Conservation (phyloP, 345 rosid species). For the Heritiera littoralis region DNA sequence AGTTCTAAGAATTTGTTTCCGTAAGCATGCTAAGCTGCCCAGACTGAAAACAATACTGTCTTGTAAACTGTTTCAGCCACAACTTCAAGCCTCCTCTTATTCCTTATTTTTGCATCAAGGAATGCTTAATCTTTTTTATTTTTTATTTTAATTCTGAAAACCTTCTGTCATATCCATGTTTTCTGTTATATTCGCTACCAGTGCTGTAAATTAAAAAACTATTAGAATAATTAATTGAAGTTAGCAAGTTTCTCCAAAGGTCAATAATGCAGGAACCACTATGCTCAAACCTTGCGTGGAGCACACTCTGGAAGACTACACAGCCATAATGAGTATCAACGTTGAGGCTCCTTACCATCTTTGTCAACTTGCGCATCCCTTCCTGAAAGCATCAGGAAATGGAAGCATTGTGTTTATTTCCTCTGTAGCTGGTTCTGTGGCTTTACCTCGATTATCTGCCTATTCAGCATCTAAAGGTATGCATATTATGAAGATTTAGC, state of each 20-base stretch:
- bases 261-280: constrained; percentile 38
- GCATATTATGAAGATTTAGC: neutral
- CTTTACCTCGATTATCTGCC: constrained; percentile 23
- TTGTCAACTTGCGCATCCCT: constrained; percentile 57
- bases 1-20: neutral
- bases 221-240: neutral
- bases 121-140: neutral
- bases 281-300: constrained; percentile 12
- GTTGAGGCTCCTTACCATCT: constrained; percentile 58
- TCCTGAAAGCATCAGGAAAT: constrained; percentile 50
- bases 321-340: constrained; percentile 46
- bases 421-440: constrained; percentile 37
- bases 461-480: constrained; percentile 47
- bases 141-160: too few relatives aligned
- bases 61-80: too few relatives aligned
- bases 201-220: neutral
- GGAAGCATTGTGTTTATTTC: constrained; percentile 59
- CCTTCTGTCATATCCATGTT: neutral
- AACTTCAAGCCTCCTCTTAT: neutral
- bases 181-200: too few relatives aligned
- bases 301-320: constrained; percentile 38
- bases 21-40: neutral
- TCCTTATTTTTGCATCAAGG: neutral
- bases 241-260: constrained; percentile 21
- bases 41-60: too few relatives aligned